A percentile compares a stretch with the other conserved stretches of the same genome.
phyloP scores from a whole-genome alignment of 768 basidiomycete species.

The Termitomyces titanicus region DNA sequence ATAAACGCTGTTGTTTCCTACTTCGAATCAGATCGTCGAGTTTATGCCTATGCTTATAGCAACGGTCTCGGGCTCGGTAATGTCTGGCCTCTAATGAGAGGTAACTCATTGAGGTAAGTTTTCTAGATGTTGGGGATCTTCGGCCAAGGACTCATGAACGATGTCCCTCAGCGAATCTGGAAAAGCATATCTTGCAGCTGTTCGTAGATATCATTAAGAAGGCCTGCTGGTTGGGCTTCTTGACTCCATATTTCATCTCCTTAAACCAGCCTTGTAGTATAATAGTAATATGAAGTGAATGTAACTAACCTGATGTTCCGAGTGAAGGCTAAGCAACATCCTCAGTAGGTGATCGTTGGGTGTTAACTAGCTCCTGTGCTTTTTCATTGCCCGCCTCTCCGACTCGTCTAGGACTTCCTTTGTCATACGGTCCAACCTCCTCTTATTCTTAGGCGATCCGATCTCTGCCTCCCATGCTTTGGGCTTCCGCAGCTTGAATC shows the following conservation, averaged over 20 bases:
- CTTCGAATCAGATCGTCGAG: conserved; percentile 31
- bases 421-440: conserved; percentile 22
- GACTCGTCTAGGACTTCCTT: conserved; percentile 26
- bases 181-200: conserved; percentile 35
- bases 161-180: conserved; percentile 32
- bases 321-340: not conserved
- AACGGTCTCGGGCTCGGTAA: conserved; percentile 43
- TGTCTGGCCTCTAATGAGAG: conserved; percentile 41
- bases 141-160: not conserved
- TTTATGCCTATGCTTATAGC: conserved; percentile 45
- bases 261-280: not conserved
- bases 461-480: conserved; percentile 32
- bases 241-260: not conserved
- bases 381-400: conserved; percentile 16
- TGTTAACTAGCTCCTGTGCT: not conserved
- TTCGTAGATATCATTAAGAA: conserved; percentile 33
- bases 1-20: conserved; percentile 37
- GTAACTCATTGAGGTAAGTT: conserved; percentile 31
- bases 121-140: not conserved
- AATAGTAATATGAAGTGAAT: too few species aligned
- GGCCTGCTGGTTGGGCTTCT: not conserved
- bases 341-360: not conserved
- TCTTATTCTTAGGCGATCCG: conserved; percentile 25
- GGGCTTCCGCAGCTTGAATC: conserved; percentile 43
- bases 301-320: too few species aligned